Evolutionary conservation across 768 basidiomycete genomes (phyloP), one percentile per base, ranked within the genome.

Genomic region (Mycena rebaudengoi): DNA sequence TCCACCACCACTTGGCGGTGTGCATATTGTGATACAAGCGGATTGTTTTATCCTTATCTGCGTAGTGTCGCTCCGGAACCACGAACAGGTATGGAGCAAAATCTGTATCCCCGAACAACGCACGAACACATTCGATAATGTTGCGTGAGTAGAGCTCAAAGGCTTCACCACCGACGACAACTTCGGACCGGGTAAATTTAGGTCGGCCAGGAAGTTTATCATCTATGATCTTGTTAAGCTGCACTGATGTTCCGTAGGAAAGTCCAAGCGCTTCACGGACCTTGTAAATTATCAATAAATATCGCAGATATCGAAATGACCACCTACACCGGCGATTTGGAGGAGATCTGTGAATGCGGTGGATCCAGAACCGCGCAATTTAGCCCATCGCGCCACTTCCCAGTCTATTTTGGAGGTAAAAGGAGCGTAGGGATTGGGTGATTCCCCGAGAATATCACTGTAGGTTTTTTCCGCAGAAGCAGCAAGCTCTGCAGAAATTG

Each of bases 1-100:
- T 51, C 83, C 83, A 85, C 85, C 83, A 85, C 85, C 84, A 86
- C 43, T 78, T 75, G 0, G 78, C 83, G 0, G 82, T 85, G 44
- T 83, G 73, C 77, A 85, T 79, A 40, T 85, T 81, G 64, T 77
- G 72, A 20, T 70, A 75, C 20, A 72, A 14, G 0, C 58, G 62
- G 10, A 69, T 41, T 18, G 68, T 62, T 0, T 44, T 64, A 39
- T 71, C 69, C 16, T 68, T 54, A 29, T 76, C 75, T 0, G 64
- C 29, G 48, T 73, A 82, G 41, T 79, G 78, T 1, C 68, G 60
- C 58, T 78, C 78, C 0, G 80, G 78, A 0, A 40, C 58, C 54
- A 74, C 69, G 2, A 70, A 59, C 1, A 80, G 65, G 29, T 74
- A 55, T 1, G 40, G 52, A 0, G 70, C 66, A 65, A 75, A 77